phyloP scores from a whole-genome alignment of 2,329 filamentous ascomycete genomes.

The Pyrenophora seminiperda region DNA sequence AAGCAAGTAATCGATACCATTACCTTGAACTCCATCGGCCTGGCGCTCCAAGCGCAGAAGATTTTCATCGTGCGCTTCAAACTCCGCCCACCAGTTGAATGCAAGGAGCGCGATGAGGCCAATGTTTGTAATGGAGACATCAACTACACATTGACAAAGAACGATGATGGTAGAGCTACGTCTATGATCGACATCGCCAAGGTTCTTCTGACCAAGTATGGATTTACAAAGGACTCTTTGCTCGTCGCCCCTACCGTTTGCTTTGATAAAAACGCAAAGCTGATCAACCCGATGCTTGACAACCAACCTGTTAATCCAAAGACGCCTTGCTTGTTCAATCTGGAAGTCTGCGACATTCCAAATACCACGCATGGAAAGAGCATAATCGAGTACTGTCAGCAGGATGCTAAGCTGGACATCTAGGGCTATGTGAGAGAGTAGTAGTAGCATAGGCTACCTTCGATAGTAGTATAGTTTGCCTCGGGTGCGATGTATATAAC shows the following conservation, averaged over 20 bases:
- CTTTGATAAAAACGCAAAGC: constrained; percentile 11
- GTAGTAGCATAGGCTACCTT: too few relatives aligned
- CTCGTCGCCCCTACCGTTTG: constrained; percentile 11
- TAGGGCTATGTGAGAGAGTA: too few relatives aligned
- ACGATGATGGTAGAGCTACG: not conserved
- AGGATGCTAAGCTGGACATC: too few relatives aligned
- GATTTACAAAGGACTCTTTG: constrained; percentile 2
- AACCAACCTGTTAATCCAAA: constrained; percentile 1
- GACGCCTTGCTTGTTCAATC: not conserved
- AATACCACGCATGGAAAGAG: too few relatives aligned
- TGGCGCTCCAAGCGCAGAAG: not conserved
- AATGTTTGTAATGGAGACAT: not conserved
- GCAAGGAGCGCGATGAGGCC: not conserved
- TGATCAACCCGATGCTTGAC: constrained; percentile 7
- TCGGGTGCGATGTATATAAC: too few relatives aligned
- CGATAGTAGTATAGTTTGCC: too few relatives aligned
- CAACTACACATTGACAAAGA: not conserved
- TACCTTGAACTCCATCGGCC: not conserved
- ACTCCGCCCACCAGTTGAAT: too few relatives aligned
- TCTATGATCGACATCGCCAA: not conserved
- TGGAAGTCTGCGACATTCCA: too few relatives aligned
- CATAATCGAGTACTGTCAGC: too few relatives aligned
- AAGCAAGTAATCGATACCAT: constrained; percentile 2
- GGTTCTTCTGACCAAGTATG: not conserved
- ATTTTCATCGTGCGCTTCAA: not conserved